These are phyloP conservation scores for Deinandra increscens DNA, from an alignment of 129 eudicot species.

Conservation along the genomic window DNA sequence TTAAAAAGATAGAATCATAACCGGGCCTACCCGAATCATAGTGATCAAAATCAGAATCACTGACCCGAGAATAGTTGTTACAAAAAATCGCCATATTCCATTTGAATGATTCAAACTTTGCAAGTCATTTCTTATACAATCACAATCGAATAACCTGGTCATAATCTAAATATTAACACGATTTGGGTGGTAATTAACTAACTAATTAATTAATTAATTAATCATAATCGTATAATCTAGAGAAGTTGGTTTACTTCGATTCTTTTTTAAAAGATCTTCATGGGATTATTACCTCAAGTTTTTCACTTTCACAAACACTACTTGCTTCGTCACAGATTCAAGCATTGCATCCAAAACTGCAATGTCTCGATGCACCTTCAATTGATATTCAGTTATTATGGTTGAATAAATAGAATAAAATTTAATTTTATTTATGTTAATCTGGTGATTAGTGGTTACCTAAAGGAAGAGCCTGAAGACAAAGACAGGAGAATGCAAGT, in stretches of 20 bases:
- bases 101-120: constrained; percentile 34
- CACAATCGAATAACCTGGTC: constrained; percentile 3
- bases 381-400: neutral
- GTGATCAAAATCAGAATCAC: constrained; percentile 16
- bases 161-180: neutral
- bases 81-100: constrained; percentile 5
- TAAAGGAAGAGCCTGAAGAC: constrained; percentile 75
- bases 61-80: constrained; percentile 26
- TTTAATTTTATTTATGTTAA: neutral
- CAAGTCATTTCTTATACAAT: constrained; percentile 12
- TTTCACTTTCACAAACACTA: too few species aligned
- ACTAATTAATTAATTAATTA: too few species aligned
- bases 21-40: constrained; percentile 23
- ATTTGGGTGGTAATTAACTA: too few species aligned
- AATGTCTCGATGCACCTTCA: too few species aligned
- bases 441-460: constrained; percentile 18
- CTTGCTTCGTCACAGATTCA: too few species aligned
- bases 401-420: neutral
- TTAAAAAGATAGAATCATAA: constrained; percentile 8
- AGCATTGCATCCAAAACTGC: too few species aligned
- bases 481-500: constrained; percentile 56
- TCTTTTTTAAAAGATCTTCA: too few species aligned
- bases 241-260: too few species aligned
- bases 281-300: too few species aligned
- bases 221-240: too few species aligned